These are phyloP conservation scores for Pseudotsuga menziesii DNA, from an alignment of 75 land plant genomes.

Conservation along the genomic window DNA sequence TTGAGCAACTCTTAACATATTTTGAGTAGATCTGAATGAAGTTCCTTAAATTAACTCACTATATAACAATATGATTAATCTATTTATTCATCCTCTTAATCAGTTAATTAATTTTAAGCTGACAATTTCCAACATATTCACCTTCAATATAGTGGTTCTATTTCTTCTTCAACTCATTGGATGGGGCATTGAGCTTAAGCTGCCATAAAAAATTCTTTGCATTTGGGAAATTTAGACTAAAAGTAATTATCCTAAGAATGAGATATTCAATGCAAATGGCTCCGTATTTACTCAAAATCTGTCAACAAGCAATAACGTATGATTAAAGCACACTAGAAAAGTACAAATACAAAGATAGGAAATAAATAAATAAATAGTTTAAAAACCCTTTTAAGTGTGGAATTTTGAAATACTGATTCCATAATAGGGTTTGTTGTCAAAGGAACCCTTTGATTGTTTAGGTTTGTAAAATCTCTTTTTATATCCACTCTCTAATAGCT, in stretches of 20 bases:
- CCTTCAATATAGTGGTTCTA: slow-evolving; percentile 49
- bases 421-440: too few species aligned
- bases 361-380: too few species aligned
- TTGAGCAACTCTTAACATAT: too few species aligned
- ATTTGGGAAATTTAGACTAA: slow-evolving; percentile 72
- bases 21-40: too few species aligned
- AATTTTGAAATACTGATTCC: too few species aligned
- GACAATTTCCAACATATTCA: slow-evolving; percentile 76
- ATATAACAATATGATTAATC: too few species aligned
- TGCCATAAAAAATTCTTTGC: slow-evolving; percentile 64
- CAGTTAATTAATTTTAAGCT: slow-evolving; percentile 57
- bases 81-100: slow-evolving; percentile 66
- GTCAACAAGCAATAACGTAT: not conserved
- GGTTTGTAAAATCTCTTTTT: too few species aligned
- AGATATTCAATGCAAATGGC: slow-evolving; percentile 79
- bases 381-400: too few species aligned
- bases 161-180: slow-evolving; percentile 47
- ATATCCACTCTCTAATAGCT: too few species aligned
- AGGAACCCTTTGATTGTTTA: too few species aligned
- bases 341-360: not conserved
- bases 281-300: slow-evolving; percentile 63
- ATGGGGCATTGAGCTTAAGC: slow-evolving; percentile 56
- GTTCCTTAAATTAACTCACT: too few species aligned
- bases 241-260: slow-evolving; percentile 65
- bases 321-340: not conserved